Conservation (phyloP, 108 stramenopile genomes). For the Skeletonema menzelii region DNA sequence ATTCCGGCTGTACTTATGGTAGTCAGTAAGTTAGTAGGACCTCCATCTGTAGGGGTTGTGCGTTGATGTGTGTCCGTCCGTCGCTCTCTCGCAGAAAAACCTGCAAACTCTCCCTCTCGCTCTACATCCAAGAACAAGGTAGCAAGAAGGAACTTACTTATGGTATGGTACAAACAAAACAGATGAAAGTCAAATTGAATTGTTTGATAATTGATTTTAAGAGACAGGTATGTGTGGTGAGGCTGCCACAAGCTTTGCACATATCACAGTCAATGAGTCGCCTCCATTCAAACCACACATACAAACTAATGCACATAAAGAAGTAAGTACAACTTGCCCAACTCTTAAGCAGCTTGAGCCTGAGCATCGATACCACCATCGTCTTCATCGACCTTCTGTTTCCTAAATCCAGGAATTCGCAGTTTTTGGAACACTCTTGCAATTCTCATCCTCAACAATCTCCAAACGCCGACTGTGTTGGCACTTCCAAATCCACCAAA, state of each 20-base stretch:
- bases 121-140: too few species aligned
- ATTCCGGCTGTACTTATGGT: too few species aligned
- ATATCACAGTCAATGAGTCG: neutral
- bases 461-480: conserved; percentile 49
- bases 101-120: too few species aligned
- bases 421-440: conserved; percentile 33
- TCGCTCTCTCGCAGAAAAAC: too few species aligned
- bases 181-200: neutral
- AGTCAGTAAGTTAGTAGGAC: too few species aligned
- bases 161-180: too few species aligned
- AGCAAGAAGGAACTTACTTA: too few species aligned
- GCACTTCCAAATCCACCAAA: conserved; percentile 74
- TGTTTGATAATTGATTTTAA: neutral
- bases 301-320: conserved; percentile 1
- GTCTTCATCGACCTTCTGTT: neutral
- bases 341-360: neutral
- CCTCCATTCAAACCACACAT: neutral
- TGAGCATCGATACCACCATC: conserved; percentile 1
- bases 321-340: neutral
- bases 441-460: conserved; percentile 53
- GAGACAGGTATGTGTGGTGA: neutral
- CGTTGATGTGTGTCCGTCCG: too few species aligned
- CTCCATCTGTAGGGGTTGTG: too few species aligned
- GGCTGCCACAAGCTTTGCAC: neutral
- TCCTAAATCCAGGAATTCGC: conserved; percentile 40